Evolutionary conservation across 2,329 filamentous ascomycete genomes (phyloP), one percentile per base, ranked within the genome.

Genomic region (Cordyceps tenuipes): DNA sequence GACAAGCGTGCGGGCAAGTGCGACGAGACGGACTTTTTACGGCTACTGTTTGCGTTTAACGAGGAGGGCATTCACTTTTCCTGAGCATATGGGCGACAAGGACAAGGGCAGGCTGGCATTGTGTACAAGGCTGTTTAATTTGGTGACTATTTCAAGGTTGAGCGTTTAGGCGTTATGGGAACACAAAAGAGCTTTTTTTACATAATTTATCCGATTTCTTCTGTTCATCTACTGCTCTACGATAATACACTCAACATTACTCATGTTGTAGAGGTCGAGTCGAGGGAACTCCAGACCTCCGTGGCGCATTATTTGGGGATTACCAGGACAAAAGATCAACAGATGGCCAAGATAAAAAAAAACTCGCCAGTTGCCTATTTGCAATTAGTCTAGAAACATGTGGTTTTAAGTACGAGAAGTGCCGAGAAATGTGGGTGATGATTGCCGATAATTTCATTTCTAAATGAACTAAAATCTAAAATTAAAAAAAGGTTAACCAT

Each of bases 61-160:
- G 84, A 90, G 65, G 90, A 96, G 71, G 91, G 91, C 31, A 93
- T 97, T 62, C 93, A 97, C 76, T 97, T 97, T 72, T 88, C 84
- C n/a, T 57, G 41, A 44, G 15, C 6, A 43, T 43, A 3, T 43
- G 15, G 15, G n/a, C 6, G 2, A 19, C 19, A 3, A 12, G 12
- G 34, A 4, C 23, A 23, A 3, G 23, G 23, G 23, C 23, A 23
- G 23, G 12, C 10, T 36, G 34, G 34, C 9, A 36, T 50, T 34
- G 29, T 34, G 48, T 34, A 34, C 2, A 12, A 29, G 21, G 34
- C 39, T 39, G 21, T 19, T 3, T 39, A 29, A 29, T 47, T 56
- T 46, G 41, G 15, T 26, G 23, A 17, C n/a, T 41, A 52, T 41
- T 47, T 5, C 41, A 10, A 19, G 54, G 46, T 34, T 26, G 34